phyloP scores from a whole-genome alignment of 2,329 filamentous ascomycete species.

The Nemania diffusa region DNA sequence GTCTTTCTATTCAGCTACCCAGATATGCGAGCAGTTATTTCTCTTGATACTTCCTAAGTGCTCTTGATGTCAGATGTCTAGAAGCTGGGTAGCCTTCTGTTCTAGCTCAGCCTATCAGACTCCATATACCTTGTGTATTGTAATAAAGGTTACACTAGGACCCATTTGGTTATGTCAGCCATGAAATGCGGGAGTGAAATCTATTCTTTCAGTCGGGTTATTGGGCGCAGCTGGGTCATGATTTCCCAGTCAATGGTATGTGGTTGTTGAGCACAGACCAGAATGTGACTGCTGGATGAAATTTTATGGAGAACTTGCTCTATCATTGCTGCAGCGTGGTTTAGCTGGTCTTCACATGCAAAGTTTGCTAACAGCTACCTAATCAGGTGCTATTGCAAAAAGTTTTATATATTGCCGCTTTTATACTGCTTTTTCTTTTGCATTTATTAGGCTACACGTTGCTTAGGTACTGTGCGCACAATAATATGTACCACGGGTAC shows the following conservation, averaged over 20 bases:
- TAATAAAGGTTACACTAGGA: neutral
- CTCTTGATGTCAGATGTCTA: neutral
- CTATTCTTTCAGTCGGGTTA: neutral
- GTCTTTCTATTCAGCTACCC: too few species aligned
- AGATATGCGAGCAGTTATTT: too few species aligned
- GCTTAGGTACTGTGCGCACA: too few species aligned
- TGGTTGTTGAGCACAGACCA: conserved; percentile 23
- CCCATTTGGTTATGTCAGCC: neutral
- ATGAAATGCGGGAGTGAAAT: neutral
- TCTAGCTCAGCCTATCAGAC: neutral
- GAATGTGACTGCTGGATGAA: neutral
- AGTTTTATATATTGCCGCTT: too few species aligned
- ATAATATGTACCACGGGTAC: too few species aligned
- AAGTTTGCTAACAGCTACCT: too few species aligned
- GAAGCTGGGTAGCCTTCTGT: neutral
- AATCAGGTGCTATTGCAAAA: too few species aligned
- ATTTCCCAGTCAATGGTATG: neutral
- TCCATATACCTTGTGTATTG: neutral
- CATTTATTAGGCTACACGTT: too few species aligned
- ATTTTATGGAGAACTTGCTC: too few species aligned
- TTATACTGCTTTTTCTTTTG: too few species aligned
- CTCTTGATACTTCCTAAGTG: neutral
- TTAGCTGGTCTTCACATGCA: too few species aligned
- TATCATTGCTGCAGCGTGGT: too few species aligned
- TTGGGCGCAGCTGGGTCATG: neutral